Evolutionary conservation across 140 eudicot species (phyloP).

Genomic region (Stevia rebaudiana): DNA sequence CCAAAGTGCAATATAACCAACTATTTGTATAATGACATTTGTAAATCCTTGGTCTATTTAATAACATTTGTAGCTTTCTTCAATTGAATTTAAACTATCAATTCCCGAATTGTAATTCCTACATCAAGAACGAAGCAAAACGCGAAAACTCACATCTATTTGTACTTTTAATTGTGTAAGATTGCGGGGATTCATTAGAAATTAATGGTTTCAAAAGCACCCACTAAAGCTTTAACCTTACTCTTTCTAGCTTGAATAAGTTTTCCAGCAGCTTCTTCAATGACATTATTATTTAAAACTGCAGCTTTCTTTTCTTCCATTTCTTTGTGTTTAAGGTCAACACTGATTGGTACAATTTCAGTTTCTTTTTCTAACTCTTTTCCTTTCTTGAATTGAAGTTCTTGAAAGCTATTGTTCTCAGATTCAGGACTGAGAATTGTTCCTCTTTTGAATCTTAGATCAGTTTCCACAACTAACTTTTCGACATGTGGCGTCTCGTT

Average conservation of each 20-base stretch:
- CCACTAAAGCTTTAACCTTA: constrained; percentile 89
- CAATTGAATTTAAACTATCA: not conserved
- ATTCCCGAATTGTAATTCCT: not conserved
- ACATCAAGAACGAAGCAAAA: constrained; percentile 10
- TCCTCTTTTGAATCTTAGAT: constrained; percentile 40
- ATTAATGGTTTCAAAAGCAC: constrained; percentile 69
- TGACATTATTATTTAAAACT: constrained; percentile 46
- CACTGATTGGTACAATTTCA: constrained; percentile 16
- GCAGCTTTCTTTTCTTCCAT: constrained; percentile 40
- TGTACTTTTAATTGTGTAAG: constrained; percentile 12
- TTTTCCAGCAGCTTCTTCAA: constrained; percentile 79
- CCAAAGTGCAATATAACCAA: not conserved
- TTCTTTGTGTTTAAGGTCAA: constrained; percentile 63
- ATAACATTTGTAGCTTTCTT: not conserved
- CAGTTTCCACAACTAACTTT: constrained; percentile 21
- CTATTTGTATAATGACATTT: too few relatives aligned
- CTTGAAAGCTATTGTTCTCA: constrained; percentile 31
- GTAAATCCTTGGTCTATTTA: not conserved
- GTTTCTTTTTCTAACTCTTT: constrained; percentile 26
- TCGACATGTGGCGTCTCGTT: not conserved
- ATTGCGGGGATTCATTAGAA: constrained; percentile 9
- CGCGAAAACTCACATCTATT: constrained; percentile 3
- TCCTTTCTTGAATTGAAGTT: constrained; percentile 32
- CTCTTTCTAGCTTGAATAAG: constrained; percentile 64
- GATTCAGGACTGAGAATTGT: constrained; percentile 25